Base-by-base conservation (phyloP, 345 rosid species). In the Rhodomyrtus tomentosa region DNA sequence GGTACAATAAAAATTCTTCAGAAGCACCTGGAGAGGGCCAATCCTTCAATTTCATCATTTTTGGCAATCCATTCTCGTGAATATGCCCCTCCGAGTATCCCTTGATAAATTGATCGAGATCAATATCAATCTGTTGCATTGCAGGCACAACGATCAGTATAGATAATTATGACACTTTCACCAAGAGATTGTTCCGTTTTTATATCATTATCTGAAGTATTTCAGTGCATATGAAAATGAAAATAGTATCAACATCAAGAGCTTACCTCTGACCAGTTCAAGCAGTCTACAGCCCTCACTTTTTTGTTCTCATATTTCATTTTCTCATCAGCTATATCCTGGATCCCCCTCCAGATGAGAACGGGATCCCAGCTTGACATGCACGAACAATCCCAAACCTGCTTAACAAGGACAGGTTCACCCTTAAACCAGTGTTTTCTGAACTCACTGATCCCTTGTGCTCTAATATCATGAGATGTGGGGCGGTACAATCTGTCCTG, bases 11-110 rank as follows among this genome's bases (percentile, higher is more conserved):
- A 86, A 98, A 94, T 89, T 96, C 99, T 88, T 98, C 99, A 7
- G 96, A 92, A 82, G 96, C 95, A 91, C 93, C 91, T 10, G 99
- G 95, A 55, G 97, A 92, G 85, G 99, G 99, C 99, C 99, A 98
- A 84, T 98, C 98, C 87, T 96, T 93, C 91, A 96, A 90, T 91
- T 93, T 93, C 92, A 95, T 88, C 92, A 92, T 86, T 84, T 89
- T 84, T 21, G 89, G 91, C 32, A 83, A 84, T 82, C 96, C 95
- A 85, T 92, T 89, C 84, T 89, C 95, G 68, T 48, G 87, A 49
- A 81, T 76, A 51, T 89, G 87, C 81, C 98, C 95, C 91, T 92
- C 93, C 6, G 88, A 82, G 91, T 94, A 98, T 56, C 97, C 98
- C 89, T 90, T 88, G 59, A 90, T 89, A 86, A 98, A 96, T 87